Percentiles rank a stretch among this genome's conserved stretches.
Evolutionary conservation across 148 eudicot genomes (phyloP).

Genomic region (Tetragonia tetragonoides): DNA sequence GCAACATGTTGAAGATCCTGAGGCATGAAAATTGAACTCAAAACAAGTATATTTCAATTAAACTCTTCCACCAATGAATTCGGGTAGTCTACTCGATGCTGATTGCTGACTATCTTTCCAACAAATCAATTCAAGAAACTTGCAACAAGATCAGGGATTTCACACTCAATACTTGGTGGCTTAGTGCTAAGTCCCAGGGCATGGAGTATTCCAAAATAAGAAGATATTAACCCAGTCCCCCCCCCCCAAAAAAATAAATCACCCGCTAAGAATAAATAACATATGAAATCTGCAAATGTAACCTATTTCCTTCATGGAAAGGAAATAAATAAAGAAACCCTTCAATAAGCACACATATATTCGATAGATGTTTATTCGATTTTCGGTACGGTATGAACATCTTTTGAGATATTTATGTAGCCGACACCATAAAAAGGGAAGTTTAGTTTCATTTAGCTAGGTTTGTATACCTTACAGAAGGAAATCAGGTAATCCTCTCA

Average conservation of each 20-base stretch:
- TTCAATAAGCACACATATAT: neutral
- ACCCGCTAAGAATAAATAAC: too few relatives aligned
- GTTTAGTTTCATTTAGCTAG: neutral
- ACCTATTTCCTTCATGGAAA: neutral
- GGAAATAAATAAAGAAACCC: neutral
- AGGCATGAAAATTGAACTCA: too few relatives aligned
- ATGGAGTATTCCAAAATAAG: neutral
- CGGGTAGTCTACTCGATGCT: too few relatives aligned
- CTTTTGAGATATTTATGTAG: neutral
- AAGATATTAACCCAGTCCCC: neutral
- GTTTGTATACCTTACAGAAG: neutral
- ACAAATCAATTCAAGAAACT: neutral
- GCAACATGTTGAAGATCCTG: too few relatives aligned
- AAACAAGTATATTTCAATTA: too few relatives aligned
- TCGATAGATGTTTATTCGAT: neutral
- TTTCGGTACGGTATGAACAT: neutral
- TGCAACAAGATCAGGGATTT: neutral
- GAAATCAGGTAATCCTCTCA: too few relatives aligned
- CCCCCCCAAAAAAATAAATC: neutral
- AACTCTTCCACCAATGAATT: too few relatives aligned
- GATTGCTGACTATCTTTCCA: too few relatives aligned
- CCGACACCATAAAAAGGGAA: neutral
- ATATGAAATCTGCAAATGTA: neutral
- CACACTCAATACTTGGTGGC: neutral
- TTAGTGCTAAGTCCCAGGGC: neutral